phyloP scores from a whole-genome alignment of 345 rosid genomes.

The Syzygium jambos region DNA sequence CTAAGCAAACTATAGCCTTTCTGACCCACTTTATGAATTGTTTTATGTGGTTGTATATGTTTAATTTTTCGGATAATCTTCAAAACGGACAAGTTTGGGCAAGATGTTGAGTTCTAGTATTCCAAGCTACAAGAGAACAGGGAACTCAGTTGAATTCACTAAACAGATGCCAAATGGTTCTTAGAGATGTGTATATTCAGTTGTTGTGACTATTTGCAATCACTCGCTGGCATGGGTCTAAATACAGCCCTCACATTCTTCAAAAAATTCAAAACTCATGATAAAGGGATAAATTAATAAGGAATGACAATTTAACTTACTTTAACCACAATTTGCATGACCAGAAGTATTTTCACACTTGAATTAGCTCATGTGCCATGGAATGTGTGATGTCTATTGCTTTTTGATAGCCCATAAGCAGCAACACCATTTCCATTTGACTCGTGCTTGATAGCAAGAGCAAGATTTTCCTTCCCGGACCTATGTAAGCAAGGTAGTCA shows the following conservation, averaged over 20 bases:
- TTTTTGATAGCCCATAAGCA: slow-evolving; percentile 86
- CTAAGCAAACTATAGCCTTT: background rate
- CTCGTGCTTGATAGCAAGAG: slow-evolving; percentile 78
- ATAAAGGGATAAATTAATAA: slow-evolving; percentile 6
- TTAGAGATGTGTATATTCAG: slow-evolving; percentile 96
- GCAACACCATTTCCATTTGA: slow-evolving; percentile 72
- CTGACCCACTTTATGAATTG: background rate
- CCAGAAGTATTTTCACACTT: slow-evolving; percentile 26
- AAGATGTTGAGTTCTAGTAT: slow-evolving; percentile 68
- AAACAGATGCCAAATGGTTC: slow-evolving; percentile 50
- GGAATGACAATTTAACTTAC: background rate
- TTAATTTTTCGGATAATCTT: slow-evolving; percentile 51
- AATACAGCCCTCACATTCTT: slow-evolving; percentile 86
- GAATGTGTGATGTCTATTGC: slow-evolving; percentile 95
- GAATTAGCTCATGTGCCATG: slow-evolving; percentile 75
- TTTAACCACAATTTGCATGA: background rate
- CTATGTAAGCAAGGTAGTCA: slow-evolving; percentile 17
- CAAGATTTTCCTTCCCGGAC: slow-evolving; percentile 77
- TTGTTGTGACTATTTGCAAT: slow-evolving; percentile 92
- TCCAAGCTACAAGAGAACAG: slow-evolving; percentile 57
- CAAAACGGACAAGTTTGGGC: slow-evolving; percentile 96
- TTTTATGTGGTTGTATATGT: background rate
- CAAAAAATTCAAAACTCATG: slow-evolving; percentile 67
- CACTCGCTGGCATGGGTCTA: slow-evolving; percentile 91
- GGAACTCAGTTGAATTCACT: slow-evolving; percentile 60